A percentile compares a stretch with the other conserved stretches of the same genome.
phyloP scores from a whole-genome alignment of 73 alveolate species.

The Stentor roeselii region DNA sequence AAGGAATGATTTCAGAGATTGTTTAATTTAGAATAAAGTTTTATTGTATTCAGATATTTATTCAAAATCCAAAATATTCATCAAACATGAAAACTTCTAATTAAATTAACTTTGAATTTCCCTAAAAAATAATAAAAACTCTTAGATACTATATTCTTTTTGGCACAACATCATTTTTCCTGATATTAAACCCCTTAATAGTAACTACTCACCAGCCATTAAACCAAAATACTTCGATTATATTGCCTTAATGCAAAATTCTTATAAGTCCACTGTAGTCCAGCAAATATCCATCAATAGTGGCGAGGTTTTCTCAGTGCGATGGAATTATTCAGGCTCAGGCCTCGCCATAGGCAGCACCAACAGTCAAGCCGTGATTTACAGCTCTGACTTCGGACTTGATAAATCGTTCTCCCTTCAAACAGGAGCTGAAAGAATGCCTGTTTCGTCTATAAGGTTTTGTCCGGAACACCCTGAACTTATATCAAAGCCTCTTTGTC shows the following conservation, averaged over 20 bases:
- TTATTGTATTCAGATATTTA: background rate
- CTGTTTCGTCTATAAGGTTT: background rate
- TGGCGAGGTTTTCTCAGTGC: background rate
- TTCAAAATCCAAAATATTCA: background rate
- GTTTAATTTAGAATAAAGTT: too few species aligned
- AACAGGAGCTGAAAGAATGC: slow-evolving; percentile 2
- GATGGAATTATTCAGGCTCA: background rate
- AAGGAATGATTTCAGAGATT: background rate
- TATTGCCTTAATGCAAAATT: background rate
- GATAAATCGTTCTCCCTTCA: background rate
- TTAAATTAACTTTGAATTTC: too few species aligned
- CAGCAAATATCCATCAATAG: background rate
- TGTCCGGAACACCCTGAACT: background rate
- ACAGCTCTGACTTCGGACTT: background rate
- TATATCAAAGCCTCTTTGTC: background rate
- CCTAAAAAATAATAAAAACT: too few species aligned
- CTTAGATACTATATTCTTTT: background rate
- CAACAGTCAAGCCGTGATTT: background rate
- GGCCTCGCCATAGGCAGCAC: background rate
- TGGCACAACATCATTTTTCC: background rate
- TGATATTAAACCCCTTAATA: too few species aligned
- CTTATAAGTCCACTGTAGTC: background rate
- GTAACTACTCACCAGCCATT: background rate
- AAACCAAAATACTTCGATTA: background rate
- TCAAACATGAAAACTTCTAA: background rate